phyloP scores from a whole-genome alignment of 495 filamentous ascomycete species.

The Daldinia caldariorum region DNA sequence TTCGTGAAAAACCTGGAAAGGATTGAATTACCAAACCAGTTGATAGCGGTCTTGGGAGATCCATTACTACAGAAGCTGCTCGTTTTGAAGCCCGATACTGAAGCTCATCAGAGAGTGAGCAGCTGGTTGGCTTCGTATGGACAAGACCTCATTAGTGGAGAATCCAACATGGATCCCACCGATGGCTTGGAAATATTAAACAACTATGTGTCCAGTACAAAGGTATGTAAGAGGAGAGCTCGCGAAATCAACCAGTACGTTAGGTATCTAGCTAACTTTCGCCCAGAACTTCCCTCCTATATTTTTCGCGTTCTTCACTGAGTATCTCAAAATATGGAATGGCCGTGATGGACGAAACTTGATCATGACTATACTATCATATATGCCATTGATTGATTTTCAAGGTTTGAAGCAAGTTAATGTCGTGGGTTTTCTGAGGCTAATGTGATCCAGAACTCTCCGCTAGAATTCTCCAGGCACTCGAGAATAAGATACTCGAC shows the following conservation, averaged over 20 bases:
- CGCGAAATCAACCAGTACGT: neutral
- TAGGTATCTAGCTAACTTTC: neutral
- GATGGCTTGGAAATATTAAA: constrained; percentile 68
- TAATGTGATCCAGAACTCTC: constrained; percentile 60
- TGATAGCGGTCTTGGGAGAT: constrained; percentile 79
- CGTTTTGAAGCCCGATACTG: constrained; percentile 68
- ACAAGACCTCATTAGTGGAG: constrained; percentile 65
- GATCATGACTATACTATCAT: constrained; percentile 72
- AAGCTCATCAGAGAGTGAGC: constrained; percentile 65
- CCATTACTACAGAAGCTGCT: constrained; percentile 81
- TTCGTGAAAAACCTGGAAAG: constrained; percentile 81
- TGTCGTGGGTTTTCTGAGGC: neutral
- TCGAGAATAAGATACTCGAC: constrained; percentile 69
- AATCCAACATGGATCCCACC: constrained; percentile 59
- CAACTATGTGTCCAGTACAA: constrained; percentile 69
- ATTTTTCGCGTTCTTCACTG: constrained; percentile 68
- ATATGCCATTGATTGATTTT: constrained; percentile 68
- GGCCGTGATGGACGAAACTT: constrained; percentile 67
- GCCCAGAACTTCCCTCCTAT: constrained; percentile 68
- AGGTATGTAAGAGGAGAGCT: constrained; percentile 57
- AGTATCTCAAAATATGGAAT: constrained; percentile 74
- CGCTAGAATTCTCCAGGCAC: constrained; percentile 58
- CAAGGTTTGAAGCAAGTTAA: constrained; percentile 52
- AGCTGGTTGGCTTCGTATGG: constrained; percentile 73
- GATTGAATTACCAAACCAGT: constrained; percentile 82